Conservation (phyloP, 1,284 basidiomycete genomes). For the Fistulina hepatica region DNA sequence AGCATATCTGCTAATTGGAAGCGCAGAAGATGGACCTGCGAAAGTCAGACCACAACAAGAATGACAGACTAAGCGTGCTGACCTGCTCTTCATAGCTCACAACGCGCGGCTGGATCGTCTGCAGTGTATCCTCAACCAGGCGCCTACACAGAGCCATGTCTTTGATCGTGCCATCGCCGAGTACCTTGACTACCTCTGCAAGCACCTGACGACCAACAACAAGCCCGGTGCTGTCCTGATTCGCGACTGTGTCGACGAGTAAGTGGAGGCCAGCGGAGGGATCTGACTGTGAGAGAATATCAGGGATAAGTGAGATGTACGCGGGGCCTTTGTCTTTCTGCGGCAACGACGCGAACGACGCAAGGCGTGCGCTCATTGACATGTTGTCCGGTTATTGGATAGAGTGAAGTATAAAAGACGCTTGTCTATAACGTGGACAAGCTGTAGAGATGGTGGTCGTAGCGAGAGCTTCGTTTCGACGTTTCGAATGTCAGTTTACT, state of each 20-base stretch:
- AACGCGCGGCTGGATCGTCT: constrained; percentile 62
- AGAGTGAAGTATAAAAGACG: too few species aligned
- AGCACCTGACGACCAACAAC: constrained; percentile 81
- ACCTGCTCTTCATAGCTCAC: constrained; percentile 95
- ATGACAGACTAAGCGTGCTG: constrained; percentile 20
- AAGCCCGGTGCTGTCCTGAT: constrained; percentile 68
- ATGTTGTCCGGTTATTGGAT: too few species aligned
- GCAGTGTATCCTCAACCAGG: constrained; percentile 63
- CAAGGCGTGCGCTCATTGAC: too few species aligned
- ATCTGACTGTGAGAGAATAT: constrained; percentile 37
- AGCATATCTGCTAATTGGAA: constrained; percentile 83
- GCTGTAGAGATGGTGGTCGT: too few species aligned
- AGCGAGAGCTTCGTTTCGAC: too few species aligned
- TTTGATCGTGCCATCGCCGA: constrained; percentile 45
- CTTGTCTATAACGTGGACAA: too few species aligned
- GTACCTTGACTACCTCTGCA: constrained; percentile 63
- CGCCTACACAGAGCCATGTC: constrained; percentile 50
- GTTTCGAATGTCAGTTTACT: too few species aligned
- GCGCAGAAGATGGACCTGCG: constrained; percentile 71
- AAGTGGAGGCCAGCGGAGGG: constrained; percentile 47
- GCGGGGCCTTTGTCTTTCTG: constrained; percentile 81
- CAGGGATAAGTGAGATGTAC: constrained; percentile 50
- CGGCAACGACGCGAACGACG: constrained; percentile 46
- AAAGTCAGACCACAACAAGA: constrained; percentile 3
- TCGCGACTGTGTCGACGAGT: constrained; percentile 66